phyloP scores from a whole-genome alignment of 495 filamentous ascomycete species.

The Annulohypoxylon bovei region DNA sequence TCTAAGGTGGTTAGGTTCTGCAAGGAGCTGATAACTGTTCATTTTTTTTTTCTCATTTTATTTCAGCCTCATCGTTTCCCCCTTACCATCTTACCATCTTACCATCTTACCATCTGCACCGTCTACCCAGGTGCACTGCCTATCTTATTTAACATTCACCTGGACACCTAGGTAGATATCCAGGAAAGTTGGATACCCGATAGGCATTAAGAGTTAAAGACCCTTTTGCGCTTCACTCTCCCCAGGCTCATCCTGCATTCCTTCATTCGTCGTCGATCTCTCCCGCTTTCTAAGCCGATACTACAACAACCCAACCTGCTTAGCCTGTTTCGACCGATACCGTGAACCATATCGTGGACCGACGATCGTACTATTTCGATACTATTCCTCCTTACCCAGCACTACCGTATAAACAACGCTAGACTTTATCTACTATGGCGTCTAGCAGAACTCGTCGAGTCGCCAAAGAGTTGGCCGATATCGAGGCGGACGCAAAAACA shows the following conservation, averaged over 20 bases:
- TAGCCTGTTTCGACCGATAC: not conserved
- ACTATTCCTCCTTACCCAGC: not conserved
- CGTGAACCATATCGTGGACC: not conserved
- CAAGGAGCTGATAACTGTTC: conserved; percentile 2
- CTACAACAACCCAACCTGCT: not conserved
- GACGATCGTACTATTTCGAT: not conserved
- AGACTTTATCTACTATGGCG: conserved; percentile 64
- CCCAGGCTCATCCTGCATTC: not conserved
- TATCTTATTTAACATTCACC: not conserved
- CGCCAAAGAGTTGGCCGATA: conserved; percentile 90
- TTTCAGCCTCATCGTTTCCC: not conserved
- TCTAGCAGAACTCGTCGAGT: conserved; percentile 84
- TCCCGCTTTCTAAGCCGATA: not conserved
- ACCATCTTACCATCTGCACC: not conserved
- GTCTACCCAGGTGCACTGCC: not conserved
- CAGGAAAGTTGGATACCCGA: not conserved
- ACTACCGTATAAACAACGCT: not conserved
- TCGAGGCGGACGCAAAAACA: conserved; percentile 72
- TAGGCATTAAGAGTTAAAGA: not conserved
- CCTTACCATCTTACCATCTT: no score
- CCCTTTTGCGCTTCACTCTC: not conserved
- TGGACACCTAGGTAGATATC: not conserved
- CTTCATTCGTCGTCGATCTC: not conserved
- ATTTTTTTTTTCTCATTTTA: conserved; percentile 2
- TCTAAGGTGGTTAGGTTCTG: conserved; percentile 4